Base-by-base conservation (phyloP, 2,329 filamentous ascomycete genomes). In the Fusarium anguioides region DNA sequence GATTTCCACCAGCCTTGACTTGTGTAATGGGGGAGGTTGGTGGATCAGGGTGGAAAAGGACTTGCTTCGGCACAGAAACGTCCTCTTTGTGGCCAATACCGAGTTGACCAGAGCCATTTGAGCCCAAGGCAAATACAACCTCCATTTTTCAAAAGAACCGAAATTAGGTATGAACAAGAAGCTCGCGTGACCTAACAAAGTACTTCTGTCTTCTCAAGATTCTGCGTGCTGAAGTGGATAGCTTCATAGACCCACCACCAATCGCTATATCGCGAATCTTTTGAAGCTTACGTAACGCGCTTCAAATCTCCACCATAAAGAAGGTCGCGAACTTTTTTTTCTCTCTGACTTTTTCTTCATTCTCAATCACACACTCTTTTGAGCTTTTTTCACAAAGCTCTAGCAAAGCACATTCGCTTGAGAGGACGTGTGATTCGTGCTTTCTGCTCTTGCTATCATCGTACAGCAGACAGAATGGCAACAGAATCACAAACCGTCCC, bases 81-180 rank as follows among this genome's bases (percentile, higher is more conserved):
- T 94, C 91, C 74, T 92, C 87, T 62, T 81, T 83, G 76, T 93
- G 91, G 20, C 87, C 87, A 58, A 93, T 85, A 37, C 89, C 91
- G 11, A 94, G 82, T 74, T 94, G 91, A 31, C 90, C 90, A 2
- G 89, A 92, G 41, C 91, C 89, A 72, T 94, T 94, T 6, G 92
- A 94, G 29, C 91, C 91, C 44, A 94, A 83, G 4, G 91, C 86
- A 71, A 89, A 92, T 18, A 92, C 75, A 3, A 79, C 77, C n/a
- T 81, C 76, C 84, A 88, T 79, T 20, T 44, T 68, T 29, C 21
- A 12, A 7, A 18, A 47, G 26, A 50, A 40, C 26, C 42, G 47
- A 50, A 50, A 59, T 48, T 55, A n/a, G n/a, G n/a, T n/a, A 41
- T 44, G n/a, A 39, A 62, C 31, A 51, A 51, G 45, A 54, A 54